Evolutionary conservation across 805 yeast species (phyloP).

Genomic region (Hyphopichia homilentoma): DNA sequence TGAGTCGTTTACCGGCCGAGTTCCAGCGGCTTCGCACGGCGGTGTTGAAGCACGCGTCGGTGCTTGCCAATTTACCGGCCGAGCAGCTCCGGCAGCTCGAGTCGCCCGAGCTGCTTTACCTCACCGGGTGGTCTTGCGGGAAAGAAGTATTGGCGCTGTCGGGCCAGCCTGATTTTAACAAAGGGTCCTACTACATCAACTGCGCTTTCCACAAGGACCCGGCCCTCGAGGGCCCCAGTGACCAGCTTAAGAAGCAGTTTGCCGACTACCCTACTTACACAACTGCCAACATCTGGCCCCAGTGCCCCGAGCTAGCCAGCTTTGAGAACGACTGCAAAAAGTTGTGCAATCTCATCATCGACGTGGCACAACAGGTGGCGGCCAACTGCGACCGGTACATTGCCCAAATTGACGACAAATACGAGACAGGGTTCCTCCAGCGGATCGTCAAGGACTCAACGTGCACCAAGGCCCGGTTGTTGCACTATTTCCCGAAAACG

Average conservation of each 20-base stretch:
- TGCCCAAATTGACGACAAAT: conserved; percentile 17
- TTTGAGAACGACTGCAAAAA: conserved; percentile 36
- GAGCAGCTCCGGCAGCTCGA: conserved; percentile 37
- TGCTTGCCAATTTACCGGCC: conserved; percentile 37
- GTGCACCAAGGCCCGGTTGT: conserved; percentile 53
- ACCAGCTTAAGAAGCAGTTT: conserved; percentile 25
- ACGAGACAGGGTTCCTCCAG: conserved; percentile 36
- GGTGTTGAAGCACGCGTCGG: conserved; percentile 42
- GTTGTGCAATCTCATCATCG: conserved; percentile 44
- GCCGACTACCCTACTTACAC: conserved; percentile 42
- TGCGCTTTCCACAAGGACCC: conserved; percentile 50
- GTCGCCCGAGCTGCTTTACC: conserved; percentile 47
- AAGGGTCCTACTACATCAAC: conserved; percentile 58
- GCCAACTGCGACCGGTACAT: conserved; percentile 49
- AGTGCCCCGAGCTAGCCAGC: conserved; percentile 15
- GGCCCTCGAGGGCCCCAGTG: conserved; percentile 43
- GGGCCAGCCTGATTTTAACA: conserved; percentile 45
- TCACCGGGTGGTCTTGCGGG: conserved; percentile 62
- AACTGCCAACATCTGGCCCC: conserved; percentile 53
- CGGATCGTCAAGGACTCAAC: conserved; percentile 46
- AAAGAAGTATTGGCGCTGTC: conserved; percentile 42
- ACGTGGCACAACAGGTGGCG: conserved; percentile 49
- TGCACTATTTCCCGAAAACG: conserved; percentile 48
- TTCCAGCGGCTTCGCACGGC: conserved; percentile 36
- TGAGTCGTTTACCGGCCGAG: conserved; percentile 38